Evolutionary conservation across 495 filamentous ascomycete genomes (phyloP), one percentile per base, ranked within the genome.

Genomic region (Penicillium parvum): DNA sequence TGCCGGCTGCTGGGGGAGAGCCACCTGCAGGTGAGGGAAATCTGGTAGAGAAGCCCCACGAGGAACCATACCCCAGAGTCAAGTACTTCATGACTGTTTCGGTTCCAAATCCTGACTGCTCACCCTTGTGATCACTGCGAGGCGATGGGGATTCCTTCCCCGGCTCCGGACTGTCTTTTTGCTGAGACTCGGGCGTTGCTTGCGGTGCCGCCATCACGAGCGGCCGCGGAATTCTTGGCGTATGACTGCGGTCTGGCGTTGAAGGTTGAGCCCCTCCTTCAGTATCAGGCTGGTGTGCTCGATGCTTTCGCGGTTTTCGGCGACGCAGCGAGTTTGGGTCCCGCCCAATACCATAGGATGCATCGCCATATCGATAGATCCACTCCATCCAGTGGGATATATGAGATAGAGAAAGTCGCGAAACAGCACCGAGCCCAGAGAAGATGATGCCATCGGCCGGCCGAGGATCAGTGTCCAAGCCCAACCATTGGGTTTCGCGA

Each of bases 401-500:
- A 32, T 77, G 72, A 14, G 78, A 70, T 12, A 95, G 45, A 3
- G 85, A 87, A 7, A 66, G 58, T 39, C 82, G 73, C 11, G 78
- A 78, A 16, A 95, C 57, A 5, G 78, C 73, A 2, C 86, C 86
- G 2, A 83, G 65, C 1, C 90, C 90, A 9, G 88, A 74, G 59
- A 96, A 96, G 7, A 96, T 72, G 3, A 87, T 76, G 16, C 90
- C 90, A 62, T 95, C 90, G 34, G 83, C 76, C 6, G 82, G 76
- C 0, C 72, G 69, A n/a, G 84, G 77, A 48, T 78, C 70, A 25
- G 60, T 59, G 14, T 82, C 84, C 29, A 65, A 67, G 2, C 85
- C 86, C 34, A 90, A 74, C 88, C 87, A 95, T 38, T 16, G 38
- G 4, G 17, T 40, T 32, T 52, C 33, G 6, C 15, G 52, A 34